phyloP scores from a whole-genome alignment of 768 basidiomycete genomes.

The Collybia nuda region DNA sequence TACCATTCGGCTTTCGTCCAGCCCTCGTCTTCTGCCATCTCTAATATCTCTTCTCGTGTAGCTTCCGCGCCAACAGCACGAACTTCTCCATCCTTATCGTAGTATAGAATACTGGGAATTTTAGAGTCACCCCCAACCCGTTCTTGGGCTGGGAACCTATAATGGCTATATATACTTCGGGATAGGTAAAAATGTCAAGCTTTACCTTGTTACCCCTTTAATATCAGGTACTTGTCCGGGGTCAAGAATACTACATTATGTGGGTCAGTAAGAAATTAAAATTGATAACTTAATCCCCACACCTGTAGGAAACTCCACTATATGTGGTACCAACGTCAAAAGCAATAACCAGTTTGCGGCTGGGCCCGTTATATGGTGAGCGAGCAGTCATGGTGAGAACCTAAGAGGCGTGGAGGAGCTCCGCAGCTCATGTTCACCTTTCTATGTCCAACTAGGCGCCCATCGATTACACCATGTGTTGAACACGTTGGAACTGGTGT shows the following conservation, averaged over 20 bases:
- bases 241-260: constrained; percentile 29
- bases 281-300: neutral
- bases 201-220: constrained; percentile 33
- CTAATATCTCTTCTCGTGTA: constrained; percentile 32
- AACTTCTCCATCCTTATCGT: constrained; percentile 37
- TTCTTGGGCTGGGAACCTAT: constrained; percentile 48
- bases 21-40: constrained; percentile 39
- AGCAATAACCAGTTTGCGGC: constrained; percentile 6
- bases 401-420: neutral
- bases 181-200: neutral
- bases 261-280: neutral
- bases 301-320: constrained; percentile 16
- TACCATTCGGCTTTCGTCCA: constrained; percentile 42
- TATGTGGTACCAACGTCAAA: constrained; percentile 11
- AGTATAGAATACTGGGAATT: constrained; percentile 48
- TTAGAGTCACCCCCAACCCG: constrained; percentile 45
- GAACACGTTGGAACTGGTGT: neutral
- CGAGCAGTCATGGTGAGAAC: neutral
- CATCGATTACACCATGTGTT: neutral
- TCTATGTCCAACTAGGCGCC: neutral
- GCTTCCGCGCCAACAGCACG: constrained; percentile 48
- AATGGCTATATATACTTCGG: neutral
- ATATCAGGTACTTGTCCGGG: constrained; percentile 31
- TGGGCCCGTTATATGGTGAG: constrained; percentile 3
- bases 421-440: constrained; percentile 1